These are phyloP conservation scores for Cadophora sp. DNA, from an alignment of 2,329 filamentous ascomycete species.

Conservation along the genomic window DNA sequence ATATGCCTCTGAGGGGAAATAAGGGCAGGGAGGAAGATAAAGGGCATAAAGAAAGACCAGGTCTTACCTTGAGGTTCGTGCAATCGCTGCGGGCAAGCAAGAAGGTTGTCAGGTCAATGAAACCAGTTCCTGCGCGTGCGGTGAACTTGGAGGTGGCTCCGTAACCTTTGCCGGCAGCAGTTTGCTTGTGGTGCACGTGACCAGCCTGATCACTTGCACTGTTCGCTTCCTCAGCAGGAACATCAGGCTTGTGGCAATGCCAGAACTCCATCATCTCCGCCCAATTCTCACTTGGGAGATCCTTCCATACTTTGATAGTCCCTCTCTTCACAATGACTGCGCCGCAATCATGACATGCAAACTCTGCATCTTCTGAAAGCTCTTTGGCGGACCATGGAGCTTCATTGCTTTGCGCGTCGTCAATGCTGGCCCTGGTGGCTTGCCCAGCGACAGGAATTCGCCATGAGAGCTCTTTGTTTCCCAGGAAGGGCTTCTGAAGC, in stretches of 20 bases:
- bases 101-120: conserved; percentile 83
- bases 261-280: conserved; percentile 99
- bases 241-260: conserved; percentile 95
- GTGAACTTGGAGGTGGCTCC: conserved; percentile 79
- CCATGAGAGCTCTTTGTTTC: conserved; percentile 56
- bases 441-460: conserved; percentile 53
- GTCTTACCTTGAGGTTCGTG: conserved; percentile 47
- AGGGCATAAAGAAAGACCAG: conserved; percentile 40
- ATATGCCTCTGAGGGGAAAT: conserved; percentile 26
- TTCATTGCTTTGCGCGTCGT: conserved; percentile 34
- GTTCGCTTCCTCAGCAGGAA: conserved; percentile 53
- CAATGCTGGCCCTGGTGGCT: conserved; percentile 23
- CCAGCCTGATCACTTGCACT: conserved; percentile 39
- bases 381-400: conserved; percentile 60
- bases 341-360: conserved; percentile 51
- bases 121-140: conserved; percentile 70
- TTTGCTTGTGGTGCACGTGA: conserved; percentile 41
- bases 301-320: conserved; percentile 74
- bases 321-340: conserved; percentile 50
- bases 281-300: conserved; percentile 96
- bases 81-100: conserved; percentile 75
- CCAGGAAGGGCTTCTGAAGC: conserved; percentile 36
- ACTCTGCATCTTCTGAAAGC: conserved; percentile 47
- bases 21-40: conserved; percentile 25
- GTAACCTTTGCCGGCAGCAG: conserved; percentile 74